Base-by-base conservation (phyloP, 148 eudicot genomes). In the Linanthus parryae region DNA sequence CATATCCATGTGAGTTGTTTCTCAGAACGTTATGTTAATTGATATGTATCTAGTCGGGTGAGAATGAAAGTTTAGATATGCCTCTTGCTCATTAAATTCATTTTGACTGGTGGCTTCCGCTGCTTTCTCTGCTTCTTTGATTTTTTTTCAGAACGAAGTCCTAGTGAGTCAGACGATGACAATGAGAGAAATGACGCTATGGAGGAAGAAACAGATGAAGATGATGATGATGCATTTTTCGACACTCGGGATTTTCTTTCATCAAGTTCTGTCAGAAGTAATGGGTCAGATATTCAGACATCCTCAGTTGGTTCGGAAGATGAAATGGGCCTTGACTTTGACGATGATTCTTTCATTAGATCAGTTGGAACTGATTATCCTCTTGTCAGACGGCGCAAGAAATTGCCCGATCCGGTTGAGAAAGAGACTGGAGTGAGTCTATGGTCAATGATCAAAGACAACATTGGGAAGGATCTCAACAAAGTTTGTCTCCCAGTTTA, bases 381-480 rank as follows among this genome's bases (percentile, higher is more conserved):
- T 45, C 50, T 14, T 50, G 63, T 66, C 34, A 59, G 36, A 14
- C 65, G 71, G 25, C 56, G 71, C 16, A 53, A 66, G 59, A 66
- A 53, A 38, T 59, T 66, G 48, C 71, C 71, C 7, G 49, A 66
- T 21, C 71, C 65, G 17, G 60, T 44, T 44, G 65, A 66, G 45
- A 45, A 59, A 33, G 71, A 66, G 51, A 52, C n/a, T 38, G 71
- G 65, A 46, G 44, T 66, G 17, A 59, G 59, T 59, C 56, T 66
- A 22, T 66, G 71, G 71, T 66, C 71, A 38, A 30, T 66, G 71
- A n/a, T n/a, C n/a, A n/a, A n/a, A n/a, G n/a, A n/a, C n/a, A n/a
- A n/a, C n/a, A n/a, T n/a, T n/a, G n/a, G 65, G 43, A 66, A 66
- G 48, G 71, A 66, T 37, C 71, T 66, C 37, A 66, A 54, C 5